These are phyloP conservation scores for Gymnopilus junonius DNA, from an alignment of 768 basidiomycete genomes.

Conservation along the genomic window DNA sequence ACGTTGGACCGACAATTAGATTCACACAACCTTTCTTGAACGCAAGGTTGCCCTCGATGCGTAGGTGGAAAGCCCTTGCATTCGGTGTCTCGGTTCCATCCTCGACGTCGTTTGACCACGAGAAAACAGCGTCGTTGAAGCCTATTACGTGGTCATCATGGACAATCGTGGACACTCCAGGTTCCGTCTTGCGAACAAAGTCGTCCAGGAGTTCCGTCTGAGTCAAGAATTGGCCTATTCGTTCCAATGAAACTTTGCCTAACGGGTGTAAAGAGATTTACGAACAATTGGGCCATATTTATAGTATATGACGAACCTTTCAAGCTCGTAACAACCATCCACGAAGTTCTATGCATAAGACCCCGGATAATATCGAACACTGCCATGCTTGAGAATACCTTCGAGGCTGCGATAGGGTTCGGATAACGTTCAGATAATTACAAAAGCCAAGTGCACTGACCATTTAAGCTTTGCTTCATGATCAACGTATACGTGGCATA, in stretches of 20 bases:
- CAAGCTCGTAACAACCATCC: constrained; percentile 16
- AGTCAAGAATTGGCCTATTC: constrained; percentile 46
- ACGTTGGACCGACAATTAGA: constrained; percentile 62
- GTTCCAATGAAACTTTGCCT: constrained; percentile 66
- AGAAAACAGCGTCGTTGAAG: constrained; percentile 56
- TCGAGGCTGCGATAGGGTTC: constrained; percentile 43
- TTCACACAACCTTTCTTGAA: constrained; percentile 62
- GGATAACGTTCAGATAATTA: neutral
- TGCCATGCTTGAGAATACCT: constrained; percentile 57
- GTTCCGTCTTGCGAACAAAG: constrained; percentile 5
- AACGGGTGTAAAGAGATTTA: constrained; percentile 9
- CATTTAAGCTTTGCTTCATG: constrained; percentile 28
- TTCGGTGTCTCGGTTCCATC: constrained; percentile 43
- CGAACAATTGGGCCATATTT: neutral
- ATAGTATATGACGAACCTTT: constrained; percentile 30
- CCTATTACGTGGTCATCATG: constrained; percentile 38
- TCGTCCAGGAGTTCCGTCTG: constrained; percentile 55
- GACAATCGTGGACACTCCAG: neutral
- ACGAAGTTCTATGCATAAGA: constrained; percentile 19
- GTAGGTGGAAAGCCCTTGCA: constrained; percentile 54
- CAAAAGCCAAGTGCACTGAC: constrained; percentile 8
- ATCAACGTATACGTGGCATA: constrained; percentile 59
- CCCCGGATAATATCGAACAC: constrained; percentile 57
- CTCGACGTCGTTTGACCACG: constrained; percentile 49
- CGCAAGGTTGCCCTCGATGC: constrained; percentile 53